Base-by-base conservation (phyloP, 306 rosid genomes). In the Fragaria iinumae region DNA sequence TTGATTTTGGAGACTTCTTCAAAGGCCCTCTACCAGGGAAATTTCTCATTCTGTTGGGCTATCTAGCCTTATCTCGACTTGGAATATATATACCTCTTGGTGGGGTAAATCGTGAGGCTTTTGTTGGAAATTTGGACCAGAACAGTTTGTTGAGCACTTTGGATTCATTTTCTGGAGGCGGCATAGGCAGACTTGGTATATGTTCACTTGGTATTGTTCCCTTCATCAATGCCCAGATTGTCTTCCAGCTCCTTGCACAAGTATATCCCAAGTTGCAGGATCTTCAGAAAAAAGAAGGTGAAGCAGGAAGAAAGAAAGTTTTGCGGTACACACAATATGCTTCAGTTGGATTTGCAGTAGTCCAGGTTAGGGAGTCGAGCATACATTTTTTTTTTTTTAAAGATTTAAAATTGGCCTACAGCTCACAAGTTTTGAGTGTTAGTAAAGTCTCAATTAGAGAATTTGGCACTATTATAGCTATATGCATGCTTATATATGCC, bases 81-180 rank as follows among this genome's bases (percentile, higher is more conserved):
- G 97, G 98, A 63, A 90, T 92, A 63, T 94, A 94, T 72, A 56
- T 94, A 83, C 98, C 98, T 79, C 90, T 92, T 36, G 97, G 98
- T 66, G 97, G 98, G 78, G 98, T 92, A 57, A 92, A 94, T 80
- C 84, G 96, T 27, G 98, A 92, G 71, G 98, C 98, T 83, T 94
- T 94, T 82, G 82, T 89, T 59, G 98, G 98, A 70, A 94, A 94
- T 84, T 90, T 94, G 87, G 98, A 92, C 78, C 91, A 88, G 79
- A 94, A 89, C 83, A 90, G 96, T 86, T 87, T 94, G 49, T 87
- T 94, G 87, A 83, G 91, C 83, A 94, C 97, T 71, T 77, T 94
- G 74, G 98, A 94, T 84, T 88, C 98, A 13, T 94, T 94, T 87
- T 94, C 98, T 79, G 97, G 98, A 55, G 97, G 98, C 57, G 98